A percentile compares a stretch with the other conserved stretches of the same genome.
phyloP scores from a whole-genome alignment of 768 basidiomycete genomes.

The Rhodosporidiobolus sp. region DNA sequence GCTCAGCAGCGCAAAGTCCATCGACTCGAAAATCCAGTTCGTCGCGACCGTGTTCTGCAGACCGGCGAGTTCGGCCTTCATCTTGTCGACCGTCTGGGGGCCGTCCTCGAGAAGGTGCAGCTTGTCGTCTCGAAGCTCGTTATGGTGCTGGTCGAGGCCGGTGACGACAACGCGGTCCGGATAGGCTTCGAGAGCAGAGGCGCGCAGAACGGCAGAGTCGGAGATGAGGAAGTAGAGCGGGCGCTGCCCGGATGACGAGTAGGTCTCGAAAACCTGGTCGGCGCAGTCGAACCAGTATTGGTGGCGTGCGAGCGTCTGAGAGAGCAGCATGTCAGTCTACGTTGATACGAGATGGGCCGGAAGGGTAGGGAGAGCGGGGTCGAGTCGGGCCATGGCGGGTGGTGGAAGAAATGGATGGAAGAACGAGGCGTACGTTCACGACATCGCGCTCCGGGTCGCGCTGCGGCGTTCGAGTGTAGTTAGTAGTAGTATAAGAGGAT shows the following conservation, averaged over 20 bases:
- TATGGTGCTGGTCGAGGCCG: slow-evolving; percentile 15
- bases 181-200: background rate
- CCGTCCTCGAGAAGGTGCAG: background rate
- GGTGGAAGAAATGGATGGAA: too few species aligned
- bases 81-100: background rate
- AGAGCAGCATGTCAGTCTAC: too few species aligned
- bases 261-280: background rate
- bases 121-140: background rate
- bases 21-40: slow-evolving; percentile 12
- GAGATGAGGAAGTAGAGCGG: slow-evolving; percentile 22
- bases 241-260: background rate
- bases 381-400: too few species aligned
- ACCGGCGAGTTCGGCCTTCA: slow-evolving; percentile 9
- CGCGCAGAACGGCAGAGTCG: slow-evolving; percentile 17
- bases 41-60: slow-evolving; percentile 17
- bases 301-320: slow-evolving; percentile 12
- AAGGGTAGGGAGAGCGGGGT: too few species aligned
- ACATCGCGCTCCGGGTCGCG: background rate
- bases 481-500: too few species aligned
- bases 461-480: background rate
- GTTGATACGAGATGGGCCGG: too few species aligned
- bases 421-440: slow-evolving; percentile 7
- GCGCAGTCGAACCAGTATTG: slow-evolving; percentile 22
- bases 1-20: slow-evolving; percentile 21
- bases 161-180: slow-evolving; percentile 23